Conservation (phyloP, 306 rosid genomes). For the Prosopis cineraria region DNA sequence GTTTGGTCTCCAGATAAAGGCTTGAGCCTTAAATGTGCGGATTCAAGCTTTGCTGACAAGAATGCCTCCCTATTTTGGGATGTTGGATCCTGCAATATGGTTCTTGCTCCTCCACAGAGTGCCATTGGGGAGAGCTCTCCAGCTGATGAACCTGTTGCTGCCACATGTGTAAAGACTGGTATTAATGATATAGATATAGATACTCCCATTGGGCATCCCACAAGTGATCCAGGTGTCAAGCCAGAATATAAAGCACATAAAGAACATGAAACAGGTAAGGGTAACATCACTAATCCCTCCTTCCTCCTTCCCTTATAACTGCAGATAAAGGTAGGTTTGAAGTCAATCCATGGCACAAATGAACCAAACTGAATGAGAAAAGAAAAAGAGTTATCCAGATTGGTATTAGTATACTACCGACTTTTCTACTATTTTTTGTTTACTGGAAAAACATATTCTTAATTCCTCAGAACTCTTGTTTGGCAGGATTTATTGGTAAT, state of each 20-base stretch:
- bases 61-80: slow-evolving; percentile 41
- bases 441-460: slow-evolving; percentile 15
- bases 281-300: neutral
- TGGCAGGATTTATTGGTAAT: slow-evolving; percentile 48
- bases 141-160: slow-evolving; percentile 40
- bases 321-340: neutral
- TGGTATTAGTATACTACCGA: neutral
- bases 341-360: slow-evolving; percentile 15
- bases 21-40: slow-evolving; percentile 58
- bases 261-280: slow-evolving; percentile 46
- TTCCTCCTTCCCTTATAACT: slow-evolving; percentile 1
- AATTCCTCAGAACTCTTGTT: slow-evolving; percentile 28
- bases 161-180: slow-evolving; percentile 33
- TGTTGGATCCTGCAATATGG: slow-evolving; percentile 63
- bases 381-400: neutral
- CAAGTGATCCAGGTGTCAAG: slow-evolving; percentile 36
- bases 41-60: slow-evolving; percentile 50
- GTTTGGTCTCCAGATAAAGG: slow-evolving; percentile 92
- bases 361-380: neutral
- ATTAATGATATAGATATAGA: slow-evolving; percentile 37
- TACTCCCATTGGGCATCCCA: slow-evolving; percentile 30
- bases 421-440: slow-evolving; percentile 10
- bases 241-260: slow-evolving; percentile 33
- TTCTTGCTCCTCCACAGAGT: slow-evolving; percentile 50
- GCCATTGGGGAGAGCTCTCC: slow-evolving; percentile 39